phyloP scores from a whole-genome alignment of 2,329 filamentous ascomycete genomes.

The Ascochyta fabae region DNA sequence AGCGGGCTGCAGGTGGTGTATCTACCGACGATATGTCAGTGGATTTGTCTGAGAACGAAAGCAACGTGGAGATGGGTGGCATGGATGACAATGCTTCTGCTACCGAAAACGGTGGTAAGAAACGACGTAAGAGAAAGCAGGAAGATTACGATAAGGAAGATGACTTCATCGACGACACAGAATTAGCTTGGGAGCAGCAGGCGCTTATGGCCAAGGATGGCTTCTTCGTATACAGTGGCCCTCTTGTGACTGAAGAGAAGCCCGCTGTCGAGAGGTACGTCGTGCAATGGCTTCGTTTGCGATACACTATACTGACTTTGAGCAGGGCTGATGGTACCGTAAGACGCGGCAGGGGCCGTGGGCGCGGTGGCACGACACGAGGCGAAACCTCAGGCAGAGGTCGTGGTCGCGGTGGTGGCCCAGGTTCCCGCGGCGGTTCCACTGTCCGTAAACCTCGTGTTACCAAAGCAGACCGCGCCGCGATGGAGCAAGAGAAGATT shows the following conservation, averaged over 20 bases:
- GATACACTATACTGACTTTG: conserved; percentile 32
- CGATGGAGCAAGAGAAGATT: conserved; percentile 80
- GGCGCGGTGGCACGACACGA: conserved; percentile 57
- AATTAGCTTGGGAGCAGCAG: conserved; percentile 93
- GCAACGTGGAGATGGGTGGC: conserved; percentile 88
- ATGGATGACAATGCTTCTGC: conserved; percentile 53
- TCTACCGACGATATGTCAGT: conserved; percentile 81
- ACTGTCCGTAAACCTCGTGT: conserved; percentile 81
- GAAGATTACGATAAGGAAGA: conserved; percentile 73
- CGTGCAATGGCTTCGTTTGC: not conserved
- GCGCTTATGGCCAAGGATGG: conserved; percentile 93
- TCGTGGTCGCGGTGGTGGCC: conserved; percentile 60
- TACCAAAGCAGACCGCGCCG: conserved; percentile 83
- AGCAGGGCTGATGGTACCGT: conserved; percentile 73
- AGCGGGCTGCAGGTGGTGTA: conserved; percentile 75
- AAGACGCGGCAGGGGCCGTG: conserved; percentile 68
- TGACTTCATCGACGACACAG: conserved; percentile 84
- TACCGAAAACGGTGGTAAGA: conserved; percentile 64
- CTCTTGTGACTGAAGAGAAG: conserved; percentile 87
- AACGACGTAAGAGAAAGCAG: conserved; percentile 78
- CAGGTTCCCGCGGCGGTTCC: conserved; percentile 76
- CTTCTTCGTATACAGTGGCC: conserved; percentile 97
- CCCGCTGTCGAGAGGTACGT: conserved; percentile 67
- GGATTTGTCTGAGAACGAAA: conserved; percentile 73
- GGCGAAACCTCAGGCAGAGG: conserved; percentile 51